A percentile compares a stretch with the other conserved stretches of the same genome.
Evolutionary conservation across 805 yeast genomes (phyloP).

Genomic region (Kodamaea hsintzibuensis): DNA sequence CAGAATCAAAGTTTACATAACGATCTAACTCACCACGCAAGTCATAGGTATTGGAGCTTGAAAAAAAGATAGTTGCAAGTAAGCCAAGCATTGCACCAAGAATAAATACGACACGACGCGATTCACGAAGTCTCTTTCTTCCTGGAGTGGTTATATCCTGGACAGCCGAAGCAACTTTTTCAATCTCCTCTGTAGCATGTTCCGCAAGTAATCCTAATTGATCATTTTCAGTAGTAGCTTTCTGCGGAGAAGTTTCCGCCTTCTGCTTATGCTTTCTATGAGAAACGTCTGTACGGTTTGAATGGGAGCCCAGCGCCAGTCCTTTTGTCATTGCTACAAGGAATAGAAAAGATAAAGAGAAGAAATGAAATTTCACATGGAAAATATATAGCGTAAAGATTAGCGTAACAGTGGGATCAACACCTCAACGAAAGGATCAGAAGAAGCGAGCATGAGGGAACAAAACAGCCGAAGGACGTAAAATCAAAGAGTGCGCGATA

Average conservation of each 20-base stretch:
- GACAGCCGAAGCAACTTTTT: neutral
- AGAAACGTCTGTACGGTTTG: neutral
- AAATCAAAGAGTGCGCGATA: neutral
- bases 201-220: neutral
- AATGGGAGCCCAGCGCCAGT: conserved; percentile 1
- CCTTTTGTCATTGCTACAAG: neutral
- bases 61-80: conserved; percentile 58
- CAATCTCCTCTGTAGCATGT: neutral
- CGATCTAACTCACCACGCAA: conserved; percentile 49
- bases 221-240: neutral
- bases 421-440: neutral
- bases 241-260: neutral
- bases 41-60: conserved; percentile 38
- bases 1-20: conserved; percentile 53
- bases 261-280: neutral
- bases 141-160: conserved; percentile 6
- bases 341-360: neutral
- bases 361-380: neutral
- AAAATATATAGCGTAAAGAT: neutral
- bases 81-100: conserved; percentile 77
- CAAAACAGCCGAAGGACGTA: neutral
- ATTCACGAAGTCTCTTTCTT: conserved; percentile 38
- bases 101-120: conserved; percentile 61
- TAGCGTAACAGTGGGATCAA: neutral
- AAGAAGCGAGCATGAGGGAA: neutral